These are phyloP conservation scores for Metarhizium rileyi DNA, from an alignment of 2,329 filamentous ascomycete genomes.

Conservation along the genomic window DNA sequence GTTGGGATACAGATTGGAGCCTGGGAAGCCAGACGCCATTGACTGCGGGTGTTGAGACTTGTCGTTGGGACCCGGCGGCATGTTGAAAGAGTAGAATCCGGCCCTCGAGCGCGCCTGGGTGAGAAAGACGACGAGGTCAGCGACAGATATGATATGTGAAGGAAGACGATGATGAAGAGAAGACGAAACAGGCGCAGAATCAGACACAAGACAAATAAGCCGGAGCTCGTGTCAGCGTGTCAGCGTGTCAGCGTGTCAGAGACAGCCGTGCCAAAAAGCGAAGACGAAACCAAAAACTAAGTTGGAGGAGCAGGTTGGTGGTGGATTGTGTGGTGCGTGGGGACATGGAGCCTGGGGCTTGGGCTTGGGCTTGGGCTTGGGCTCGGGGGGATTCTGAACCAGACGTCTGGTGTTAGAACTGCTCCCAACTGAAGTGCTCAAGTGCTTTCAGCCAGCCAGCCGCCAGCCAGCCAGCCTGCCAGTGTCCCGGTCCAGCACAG, in stretches of 20 bases:
- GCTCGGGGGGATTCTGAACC: slow-evolving; percentile 4
- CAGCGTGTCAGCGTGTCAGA: background rate
- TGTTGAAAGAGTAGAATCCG: slow-evolving; percentile 27
- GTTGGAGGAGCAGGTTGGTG: background rate
- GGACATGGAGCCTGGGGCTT: background rate
- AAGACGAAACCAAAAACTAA: slow-evolving; percentile 3
- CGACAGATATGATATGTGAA: slow-evolving; percentile 5
- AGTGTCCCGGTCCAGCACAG: background rate
- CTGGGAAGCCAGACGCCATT: slow-evolving; percentile 30
- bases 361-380: slow-evolving; percentile 7
- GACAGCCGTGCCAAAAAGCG: background rate
- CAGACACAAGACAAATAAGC: slow-evolving; percentile 11
- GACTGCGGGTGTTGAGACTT: slow-evolving; percentile 23
- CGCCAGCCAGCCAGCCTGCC: too few species aligned
- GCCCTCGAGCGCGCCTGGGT: slow-evolving; percentile 27
- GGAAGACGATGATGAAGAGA: slow-evolving; percentile 8
- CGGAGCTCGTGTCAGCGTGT: background rate
- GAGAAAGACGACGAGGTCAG: slow-evolving; percentile 12
- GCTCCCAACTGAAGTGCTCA: too few species aligned
- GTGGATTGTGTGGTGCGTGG: background rate
- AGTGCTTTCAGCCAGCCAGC: too few species aligned
- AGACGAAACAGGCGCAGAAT: slow-evolving; percentile 3
- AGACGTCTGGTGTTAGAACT: too few species aligned
- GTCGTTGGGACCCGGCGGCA: slow-evolving; percentile 23
- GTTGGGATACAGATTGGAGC: slow-evolving; percentile 26